Evolutionary conservation across 2,329 filamentous ascomycete genomes (phyloP).

Genomic region (Penicillium sp.): DNA sequence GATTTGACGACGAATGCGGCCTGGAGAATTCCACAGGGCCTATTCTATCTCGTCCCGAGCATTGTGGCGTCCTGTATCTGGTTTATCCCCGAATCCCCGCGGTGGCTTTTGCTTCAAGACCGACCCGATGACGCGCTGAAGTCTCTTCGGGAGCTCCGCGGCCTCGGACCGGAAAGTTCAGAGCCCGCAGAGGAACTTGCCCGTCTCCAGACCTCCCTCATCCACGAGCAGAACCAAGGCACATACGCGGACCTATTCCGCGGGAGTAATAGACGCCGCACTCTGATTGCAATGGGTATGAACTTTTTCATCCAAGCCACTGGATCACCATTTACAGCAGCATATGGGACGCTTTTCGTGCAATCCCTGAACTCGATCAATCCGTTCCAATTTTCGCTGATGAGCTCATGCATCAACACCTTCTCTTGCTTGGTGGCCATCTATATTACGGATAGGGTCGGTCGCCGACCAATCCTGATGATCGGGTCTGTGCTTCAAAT

Average conservation of each 20-base stretch:
- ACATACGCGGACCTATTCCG: conserved; percentile 4
- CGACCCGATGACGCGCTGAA: neutral
- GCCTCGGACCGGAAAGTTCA: too few relatives aligned
- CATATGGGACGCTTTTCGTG: conserved; percentile 10
- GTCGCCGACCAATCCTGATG: too few relatives aligned
- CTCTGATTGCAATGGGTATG: neutral
- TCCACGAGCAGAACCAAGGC: neutral
- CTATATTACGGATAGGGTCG: too few relatives aligned
- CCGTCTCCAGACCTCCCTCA: neutral
- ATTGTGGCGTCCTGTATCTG: neutral
- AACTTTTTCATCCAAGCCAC: conserved; percentile 12
- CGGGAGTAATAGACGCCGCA: neutral
- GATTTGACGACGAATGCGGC: neutral
- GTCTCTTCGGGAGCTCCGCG: too few relatives aligned
- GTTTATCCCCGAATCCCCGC: conserved; percentile 10
- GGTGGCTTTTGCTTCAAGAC: conserved; percentile 9
- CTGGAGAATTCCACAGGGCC: conserved; percentile 7
- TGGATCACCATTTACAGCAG: conserved; percentile 1
- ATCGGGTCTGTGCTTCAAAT: too few relatives aligned
- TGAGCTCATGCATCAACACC: too few relatives aligned
- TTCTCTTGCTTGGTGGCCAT: too few relatives aligned
- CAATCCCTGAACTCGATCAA: conserved; percentile 10
- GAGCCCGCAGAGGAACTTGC: too few relatives aligned
- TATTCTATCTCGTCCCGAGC: conserved; percentile 4
- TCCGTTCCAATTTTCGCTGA: neutral